Evolutionary conservation across 1,139 yeast genomes (phyloP).

Genomic region (Taphrina deformans): DNA sequence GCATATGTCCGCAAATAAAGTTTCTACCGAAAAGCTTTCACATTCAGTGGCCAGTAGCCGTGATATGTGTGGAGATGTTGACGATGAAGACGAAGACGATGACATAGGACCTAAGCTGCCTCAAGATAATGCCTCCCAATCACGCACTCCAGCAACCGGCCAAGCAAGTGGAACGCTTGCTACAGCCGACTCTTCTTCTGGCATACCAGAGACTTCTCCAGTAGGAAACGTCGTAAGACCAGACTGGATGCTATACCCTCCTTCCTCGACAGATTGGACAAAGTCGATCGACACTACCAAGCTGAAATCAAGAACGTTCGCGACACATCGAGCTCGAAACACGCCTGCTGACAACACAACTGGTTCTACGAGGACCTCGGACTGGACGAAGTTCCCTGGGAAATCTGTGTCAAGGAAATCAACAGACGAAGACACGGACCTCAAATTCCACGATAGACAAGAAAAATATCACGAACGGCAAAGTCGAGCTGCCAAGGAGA

Average conservation of each 20-base stretch:
- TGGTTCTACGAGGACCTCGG: not conserved
- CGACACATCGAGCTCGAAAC: conserved; percentile 6
- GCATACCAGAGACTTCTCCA: not conserved
- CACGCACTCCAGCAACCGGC: not conserved
- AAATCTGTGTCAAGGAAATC: conserved; percentile 6
- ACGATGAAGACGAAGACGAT: conserved; percentile 34
- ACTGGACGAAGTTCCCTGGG: conserved; percentile 34
- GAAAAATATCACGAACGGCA: not conserved
- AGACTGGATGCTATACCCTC: conserved; percentile 41
- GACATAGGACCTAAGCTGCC: conserved; percentile 39
- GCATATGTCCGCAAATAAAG: too few species aligned
- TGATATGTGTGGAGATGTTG: too few species aligned
- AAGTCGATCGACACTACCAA: conserved; percentile 20
- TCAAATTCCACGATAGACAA: not conserved
- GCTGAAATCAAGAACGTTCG: conserved; percentile 37
- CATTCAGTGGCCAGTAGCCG: too few species aligned
- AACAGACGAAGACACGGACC: not conserved
- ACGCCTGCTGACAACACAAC: not conserved
- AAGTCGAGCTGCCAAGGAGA: not conserved
- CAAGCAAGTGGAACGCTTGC: too few species aligned
- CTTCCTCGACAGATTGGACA: conserved; percentile 38
- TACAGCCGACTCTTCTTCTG: too few species aligned
- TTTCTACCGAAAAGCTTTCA: not conserved
- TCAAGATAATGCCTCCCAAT: not conserved
- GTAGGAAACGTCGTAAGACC: conserved; percentile 31